Evolutionary conservation across 305 asterid species (phyloP), one percentile per base, ranked within the genome.

Genomic region (Fraxinus nigra): DNA sequence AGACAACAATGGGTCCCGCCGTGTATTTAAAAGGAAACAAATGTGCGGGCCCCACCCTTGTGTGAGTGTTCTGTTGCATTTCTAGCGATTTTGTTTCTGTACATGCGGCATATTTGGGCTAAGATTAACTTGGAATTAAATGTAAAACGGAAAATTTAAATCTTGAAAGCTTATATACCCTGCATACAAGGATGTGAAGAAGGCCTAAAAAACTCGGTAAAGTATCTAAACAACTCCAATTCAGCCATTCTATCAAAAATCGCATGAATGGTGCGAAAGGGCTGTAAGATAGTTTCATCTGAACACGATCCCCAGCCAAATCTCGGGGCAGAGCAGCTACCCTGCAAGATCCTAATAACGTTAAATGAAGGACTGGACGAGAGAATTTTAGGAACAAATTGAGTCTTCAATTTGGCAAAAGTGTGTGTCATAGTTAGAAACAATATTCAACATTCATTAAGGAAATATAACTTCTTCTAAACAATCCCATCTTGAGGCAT

Each of bases 191-290:
- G 77, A 92, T 85, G 86, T 92, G 89, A 82, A 89, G 87, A 73
- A 90, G 90, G 78, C 93, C 93, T 74, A 91, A 79, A 75, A 80
- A 88, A 43, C 85, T 83, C 18, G 89, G 87, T 1, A 90, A 83
- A 14, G 87, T 59, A 69, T 91, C 93, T 37, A 87, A 88, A 63
- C 97, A 89, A 84, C 86, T 83, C 63, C 84, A 91, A 33, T 89
- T 92, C 92, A 91, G 87, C 97, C 97, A 92, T 82, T 91, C 93
- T 16, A 87, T 77, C 18, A 92, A 78, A 81, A 78, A 84, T 4
- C 90, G 81, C 85, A 92, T 69, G 77, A 91, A 85, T 0, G 94
- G 93, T 34, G 92, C 89, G 59, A 92, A 80, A 33, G 92, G 89
- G 85, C 90, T 86, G 43, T 84, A 85, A 37, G 85, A 85, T 24